Evolutionary conservation across 441 rosid genomes (phyloP), one percentile per base, ranked within the genome.

Genomic region (Francoa sonchifolia): DNA sequence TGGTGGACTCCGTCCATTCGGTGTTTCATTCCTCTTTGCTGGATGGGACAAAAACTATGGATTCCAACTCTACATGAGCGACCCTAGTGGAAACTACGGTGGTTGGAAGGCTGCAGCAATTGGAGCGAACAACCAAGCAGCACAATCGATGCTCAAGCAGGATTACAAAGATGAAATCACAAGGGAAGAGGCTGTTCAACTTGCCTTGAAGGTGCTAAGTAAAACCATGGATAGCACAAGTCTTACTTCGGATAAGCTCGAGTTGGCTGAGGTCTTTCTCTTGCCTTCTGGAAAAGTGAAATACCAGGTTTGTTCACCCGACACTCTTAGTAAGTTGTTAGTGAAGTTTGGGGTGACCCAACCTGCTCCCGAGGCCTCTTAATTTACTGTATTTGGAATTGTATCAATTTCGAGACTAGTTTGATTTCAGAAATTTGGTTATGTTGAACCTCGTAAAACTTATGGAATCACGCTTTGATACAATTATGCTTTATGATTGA

Each of bases 101-200:
- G 96, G 97, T 1, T 87, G 97, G 97, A 87, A 87, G 60, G 92
- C 97, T 44, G 89, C 95, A 4, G 95, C 97, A 0, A 54, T 87
- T 17, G 97, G 97, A 25, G 97, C 89, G n/a, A 88, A 87, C 66
- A 80, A 87, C 55, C 95, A 83, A 51, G 97, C 97, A 0, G 94
- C 97, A 15, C 92, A 87, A 53, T 87, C 97, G 4, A 80, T 87
- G 68, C 74, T 87, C 46, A 87, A 87, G 68, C 95, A 87, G 63
- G 97, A 87, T 45, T 87, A 83, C 62, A 87, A 83, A 66, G 93
- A 87, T 16, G 89, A 87, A 17, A 77, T 82, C 32, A 59, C 69
- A 1, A 72, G 97, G 45, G 97, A 87, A 33, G 97, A 83, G 39
- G 95, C 93, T 0, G 89, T 87, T 14, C 67, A 80, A 60, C 84